A percentile compares a stretch with the other conserved stretches of the same genome.
Conservation (phyloP, 805 yeast genomes). For the Zygoascus flipseniorum region DNA sequence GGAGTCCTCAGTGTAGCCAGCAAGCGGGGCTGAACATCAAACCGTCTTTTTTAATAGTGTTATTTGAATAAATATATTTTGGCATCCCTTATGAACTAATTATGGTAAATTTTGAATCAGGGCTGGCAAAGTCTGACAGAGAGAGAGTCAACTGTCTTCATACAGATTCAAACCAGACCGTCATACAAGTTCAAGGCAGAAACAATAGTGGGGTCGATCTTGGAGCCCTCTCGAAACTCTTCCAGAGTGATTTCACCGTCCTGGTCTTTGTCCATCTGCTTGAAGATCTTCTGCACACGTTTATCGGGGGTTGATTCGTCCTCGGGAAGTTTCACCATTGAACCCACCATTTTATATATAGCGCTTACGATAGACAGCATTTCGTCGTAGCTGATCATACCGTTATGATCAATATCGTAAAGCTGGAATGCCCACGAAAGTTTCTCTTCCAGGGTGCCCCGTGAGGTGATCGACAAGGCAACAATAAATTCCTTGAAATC, state of each 20-base stretch:
- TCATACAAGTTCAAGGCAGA: conserved; percentile 73
- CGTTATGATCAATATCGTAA: conserved; percentile 77
- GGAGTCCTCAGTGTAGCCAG: conserved; percentile 57
- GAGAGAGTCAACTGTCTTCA: neutral
- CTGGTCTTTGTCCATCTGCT: conserved; percentile 58
- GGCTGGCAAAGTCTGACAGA: neutral
- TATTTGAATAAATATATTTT: neutral
- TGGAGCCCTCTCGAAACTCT: conserved; percentile 77
- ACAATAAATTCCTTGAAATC: conserved; percentile 90
- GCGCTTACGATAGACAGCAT: conserved; percentile 72
- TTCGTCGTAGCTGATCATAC: conserved; percentile 67
- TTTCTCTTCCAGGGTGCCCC: conserved; percentile 81
- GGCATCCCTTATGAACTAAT: neutral
- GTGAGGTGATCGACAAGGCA: conserved; percentile 75
- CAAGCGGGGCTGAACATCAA: conserved; percentile 1
- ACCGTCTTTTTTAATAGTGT: neutral
- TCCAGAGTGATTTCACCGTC: conserved; percentile 66
- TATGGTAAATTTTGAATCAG: neutral
- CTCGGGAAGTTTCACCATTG: conserved; percentile 79
- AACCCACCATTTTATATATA: conserved; percentile 91
- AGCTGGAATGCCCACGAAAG: conserved; percentile 82
- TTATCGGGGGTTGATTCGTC: conserved; percentile 90
- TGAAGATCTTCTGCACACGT: conserved; percentile 75
- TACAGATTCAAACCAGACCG: conserved; percentile 49
- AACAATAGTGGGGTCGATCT: conserved; percentile 66